Conservation (phyloP, 495 filamentous ascomycete genomes). For the Durotheca rogersii region DNA sequence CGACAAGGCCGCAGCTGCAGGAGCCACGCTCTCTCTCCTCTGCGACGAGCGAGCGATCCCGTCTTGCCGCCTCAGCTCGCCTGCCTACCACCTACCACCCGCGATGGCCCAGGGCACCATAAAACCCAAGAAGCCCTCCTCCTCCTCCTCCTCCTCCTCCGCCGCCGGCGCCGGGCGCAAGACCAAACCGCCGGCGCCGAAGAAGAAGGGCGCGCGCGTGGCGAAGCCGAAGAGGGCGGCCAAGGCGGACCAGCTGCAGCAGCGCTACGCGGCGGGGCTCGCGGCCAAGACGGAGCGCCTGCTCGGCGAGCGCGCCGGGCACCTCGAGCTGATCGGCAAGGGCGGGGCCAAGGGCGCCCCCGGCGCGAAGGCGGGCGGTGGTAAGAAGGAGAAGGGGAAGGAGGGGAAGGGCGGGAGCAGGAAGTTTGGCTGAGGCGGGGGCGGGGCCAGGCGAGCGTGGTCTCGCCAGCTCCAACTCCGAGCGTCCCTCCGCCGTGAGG, state of each 20-base stretch:
- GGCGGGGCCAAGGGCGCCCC: slow-evolving; percentile 42
- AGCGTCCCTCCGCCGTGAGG: too few species aligned
- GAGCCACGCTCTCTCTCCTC: too few species aligned
- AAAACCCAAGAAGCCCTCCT: slow-evolving; percentile 38
- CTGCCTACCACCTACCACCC: not conserved
- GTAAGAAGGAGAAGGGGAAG: slow-evolving; percentile 19
- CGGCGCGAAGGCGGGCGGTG: too few species aligned
- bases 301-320: slow-evolving; percentile 49
- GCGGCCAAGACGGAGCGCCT: slow-evolving; percentile 47
- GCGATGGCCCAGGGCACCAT: slow-evolving; percentile 50
- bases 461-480: too few species aligned
- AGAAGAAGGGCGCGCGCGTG: slow-evolving; percentile 38
- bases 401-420: slow-evolving; percentile 44
- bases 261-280: slow-evolving; percentile 46
- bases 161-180: slow-evolving; percentile 28
- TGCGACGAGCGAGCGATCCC: not conserved
- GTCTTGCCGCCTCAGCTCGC: not conserved
- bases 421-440: slow-evolving; percentile 48
- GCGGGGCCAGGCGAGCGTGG: too few species aligned
- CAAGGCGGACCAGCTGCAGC: slow-evolving; percentile 44
- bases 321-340: slow-evolving; percentile 52
- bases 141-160: slow-evolving; percentile 21
- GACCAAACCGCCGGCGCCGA: slow-evolving; percentile 36
- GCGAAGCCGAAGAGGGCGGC: slow-evolving; percentile 38
- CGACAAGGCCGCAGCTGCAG: too few species aligned